These are phyloP conservation scores for Rhizodiscina lignyota DNA, from an alignment of 495 filamentous ascomycete genomes.

Conservation along the genomic window DNA sequence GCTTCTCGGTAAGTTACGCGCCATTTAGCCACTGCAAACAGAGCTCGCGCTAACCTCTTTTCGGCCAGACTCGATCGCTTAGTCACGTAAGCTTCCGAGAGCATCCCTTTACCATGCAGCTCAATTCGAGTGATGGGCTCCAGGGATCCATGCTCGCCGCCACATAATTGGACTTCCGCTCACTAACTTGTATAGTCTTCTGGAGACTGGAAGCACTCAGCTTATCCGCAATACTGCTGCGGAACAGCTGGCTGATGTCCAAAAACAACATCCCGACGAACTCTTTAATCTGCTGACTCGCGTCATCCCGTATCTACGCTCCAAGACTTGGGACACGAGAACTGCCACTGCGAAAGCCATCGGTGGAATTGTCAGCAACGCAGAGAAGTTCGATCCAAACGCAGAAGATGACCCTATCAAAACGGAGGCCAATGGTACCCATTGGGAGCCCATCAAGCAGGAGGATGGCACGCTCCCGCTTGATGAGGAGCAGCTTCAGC, in stretches of 20 bases:
- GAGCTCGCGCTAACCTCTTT: constrained; percentile 1
- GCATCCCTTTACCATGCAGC: too few relatives aligned
- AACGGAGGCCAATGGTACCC: constrained; percentile 15
- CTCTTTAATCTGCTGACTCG: constrained; percentile 93
- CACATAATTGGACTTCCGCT: constrained; percentile 7
- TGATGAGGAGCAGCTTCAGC: constrained; percentile 43
- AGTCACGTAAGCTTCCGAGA: constrained; percentile 72
- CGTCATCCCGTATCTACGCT: constrained; percentile 79
- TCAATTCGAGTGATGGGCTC: constrained; percentile 3
- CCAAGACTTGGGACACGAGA: constrained; percentile 91
- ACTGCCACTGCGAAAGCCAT: constrained; percentile 84
- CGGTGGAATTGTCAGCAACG: constrained; percentile 81
- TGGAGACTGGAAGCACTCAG: constrained; percentile 90
- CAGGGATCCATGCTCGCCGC: constrained; percentile 5
- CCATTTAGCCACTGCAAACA: too few relatives aligned
- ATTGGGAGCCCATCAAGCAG: constrained; percentile 12
- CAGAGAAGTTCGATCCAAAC: constrained; percentile 78
- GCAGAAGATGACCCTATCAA: constrained; percentile 36
- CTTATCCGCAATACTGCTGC: constrained; percentile 93
- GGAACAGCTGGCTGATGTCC: constrained; percentile 88
- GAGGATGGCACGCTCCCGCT: constrained; percentile 18
- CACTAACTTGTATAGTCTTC: constrained; percentile 41
- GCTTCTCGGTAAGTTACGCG: too few relatives aligned
- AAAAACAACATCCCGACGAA: constrained; percentile 94
- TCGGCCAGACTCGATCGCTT: constrained; percentile 63